Conservation (phyloP, 352 stramenopile genomes). For the Pythium rhizo-oryzae region DNA sequence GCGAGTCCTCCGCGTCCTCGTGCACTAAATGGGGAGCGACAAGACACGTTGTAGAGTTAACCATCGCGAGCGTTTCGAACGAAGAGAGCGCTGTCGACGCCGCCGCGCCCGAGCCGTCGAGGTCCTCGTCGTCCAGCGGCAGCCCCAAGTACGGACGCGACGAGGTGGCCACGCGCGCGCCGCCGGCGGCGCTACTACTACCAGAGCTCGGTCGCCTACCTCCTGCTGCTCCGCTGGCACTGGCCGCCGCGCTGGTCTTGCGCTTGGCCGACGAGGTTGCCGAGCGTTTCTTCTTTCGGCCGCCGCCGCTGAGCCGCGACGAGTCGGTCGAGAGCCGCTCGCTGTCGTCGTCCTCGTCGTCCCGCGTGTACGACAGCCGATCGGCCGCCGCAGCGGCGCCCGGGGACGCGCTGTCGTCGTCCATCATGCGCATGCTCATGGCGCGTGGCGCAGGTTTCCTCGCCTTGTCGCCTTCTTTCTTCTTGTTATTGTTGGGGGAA, state of each 20-base stretch:
- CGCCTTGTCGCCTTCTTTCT: neutral
- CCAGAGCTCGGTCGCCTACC: constrained; percentile 26
- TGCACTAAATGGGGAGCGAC: constrained; percentile 41
- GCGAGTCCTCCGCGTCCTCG: constrained; percentile 32
- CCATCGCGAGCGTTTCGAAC: constrained; percentile 16
- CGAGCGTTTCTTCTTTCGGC: constrained; percentile 27
- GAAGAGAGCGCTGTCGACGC: constrained; percentile 1
- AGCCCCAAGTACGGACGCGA: constrained; percentile 26
- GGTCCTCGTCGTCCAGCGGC: constrained; percentile 21
- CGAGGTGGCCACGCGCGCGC: constrained; percentile 4
- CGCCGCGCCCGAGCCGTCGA: constrained; percentile 1
- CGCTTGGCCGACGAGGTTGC: constrained; percentile 24
- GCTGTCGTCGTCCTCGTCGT: constrained; percentile 23
- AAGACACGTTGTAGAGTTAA: constrained; percentile 72
- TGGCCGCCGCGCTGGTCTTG: constrained; percentile 22
- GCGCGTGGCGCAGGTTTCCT: neutral
- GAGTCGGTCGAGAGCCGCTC: constrained; percentile 24
- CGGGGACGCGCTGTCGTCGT: constrained; percentile 21
- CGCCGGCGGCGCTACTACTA: constrained; percentile 8
- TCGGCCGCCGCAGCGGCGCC: neutral
- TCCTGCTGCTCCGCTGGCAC: constrained; percentile 25
- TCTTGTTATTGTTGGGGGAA: constrained; percentile 3
- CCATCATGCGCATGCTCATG: constrained; percentile 42
- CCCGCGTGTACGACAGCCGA: neutral
- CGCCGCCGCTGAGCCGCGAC: constrained; percentile 4